phyloP scores from a whole-genome alignment of 495 filamentous ascomycete species.

The Penicillium nucicola region DNA sequence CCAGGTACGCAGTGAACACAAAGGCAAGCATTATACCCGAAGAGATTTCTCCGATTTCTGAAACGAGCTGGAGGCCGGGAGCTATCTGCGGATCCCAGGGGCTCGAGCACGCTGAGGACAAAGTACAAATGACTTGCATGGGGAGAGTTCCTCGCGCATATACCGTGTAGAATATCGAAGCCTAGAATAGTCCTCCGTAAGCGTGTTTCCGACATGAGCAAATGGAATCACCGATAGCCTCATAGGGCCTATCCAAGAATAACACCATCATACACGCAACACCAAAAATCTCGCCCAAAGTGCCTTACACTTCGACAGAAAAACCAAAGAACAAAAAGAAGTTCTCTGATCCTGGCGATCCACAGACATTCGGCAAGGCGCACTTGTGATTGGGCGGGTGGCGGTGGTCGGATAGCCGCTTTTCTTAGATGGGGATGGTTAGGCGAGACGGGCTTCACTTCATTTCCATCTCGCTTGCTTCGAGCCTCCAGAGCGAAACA shows the following conservation, averaged over 20 bases:
- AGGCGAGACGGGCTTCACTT: constrained; percentile 29
- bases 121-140: background rate
- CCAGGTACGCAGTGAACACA: too few relatives aligned
- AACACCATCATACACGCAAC: background rate
- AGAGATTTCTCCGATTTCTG: background rate
- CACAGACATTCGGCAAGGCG: constrained; percentile 35
- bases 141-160: too few relatives aligned
- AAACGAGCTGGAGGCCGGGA: background rate
- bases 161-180: background rate
- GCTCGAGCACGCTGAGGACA: background rate
- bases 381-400: constrained; percentile 32
- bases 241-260: constrained; percentile 3
- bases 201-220: too few relatives aligned
- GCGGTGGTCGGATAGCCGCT: constrained; percentile 23
- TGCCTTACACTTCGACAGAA: too few relatives aligned
- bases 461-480: constrained; percentile 2
- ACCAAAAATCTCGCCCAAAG: too few relatives aligned
- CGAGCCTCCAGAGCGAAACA: background rate
- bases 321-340: background rate
- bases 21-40: too few relatives aligned
- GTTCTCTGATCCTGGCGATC: constrained; percentile 2
- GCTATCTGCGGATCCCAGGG: background rate
- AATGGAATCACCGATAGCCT: too few relatives aligned
- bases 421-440: constrained; percentile 44
- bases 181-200: too few relatives aligned